Conservation (phyloP, 495 filamentous ascomycete species). For the Physcia stellaris region DNA sequence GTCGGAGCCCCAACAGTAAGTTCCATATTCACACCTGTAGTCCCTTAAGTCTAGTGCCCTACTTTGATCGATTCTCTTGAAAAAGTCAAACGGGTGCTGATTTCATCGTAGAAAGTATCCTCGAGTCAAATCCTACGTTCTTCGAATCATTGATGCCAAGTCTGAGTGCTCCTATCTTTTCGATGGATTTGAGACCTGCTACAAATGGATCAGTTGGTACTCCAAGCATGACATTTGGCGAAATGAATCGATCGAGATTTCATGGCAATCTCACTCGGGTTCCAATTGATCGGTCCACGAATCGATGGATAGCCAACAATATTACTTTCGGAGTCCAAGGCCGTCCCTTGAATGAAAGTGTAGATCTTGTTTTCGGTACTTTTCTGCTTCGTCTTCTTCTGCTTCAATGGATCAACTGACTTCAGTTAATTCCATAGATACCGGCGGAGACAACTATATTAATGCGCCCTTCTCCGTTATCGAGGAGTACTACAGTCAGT, state of each 20-base stretch:
- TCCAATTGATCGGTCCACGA: constrained; percentile 1
- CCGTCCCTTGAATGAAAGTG: neutral
- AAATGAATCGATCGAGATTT: neutral
- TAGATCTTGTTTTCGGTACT: neutral
- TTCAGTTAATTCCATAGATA: neutral
- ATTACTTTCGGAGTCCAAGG: constrained; percentile 1
- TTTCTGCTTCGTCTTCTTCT: neutral
- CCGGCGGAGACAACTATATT: neutral
- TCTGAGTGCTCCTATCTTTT: neutral
- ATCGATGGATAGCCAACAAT: neutral
- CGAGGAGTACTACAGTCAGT: neutral
- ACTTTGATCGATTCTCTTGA: no score
- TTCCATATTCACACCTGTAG: neutral
- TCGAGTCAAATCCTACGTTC: constrained; percentile 1
- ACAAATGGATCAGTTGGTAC: neutral
- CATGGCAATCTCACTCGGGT: neutral
- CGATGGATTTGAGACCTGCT: neutral
- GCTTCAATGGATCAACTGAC: neutral
- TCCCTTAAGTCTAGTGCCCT: no score
- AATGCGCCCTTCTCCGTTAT: neutral
- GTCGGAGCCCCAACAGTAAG: neutral
- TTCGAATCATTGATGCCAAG: constrained; percentile 1
- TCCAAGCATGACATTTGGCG: neutral
- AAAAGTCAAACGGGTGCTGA: no score
- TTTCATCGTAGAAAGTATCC: neutral